Percentiles rank a stretch among this genome's conserved stretches.
phyloP scores from a whole-genome alignment of 768 basidiomycete genomes.

The Termitomyces sp. region DNA sequence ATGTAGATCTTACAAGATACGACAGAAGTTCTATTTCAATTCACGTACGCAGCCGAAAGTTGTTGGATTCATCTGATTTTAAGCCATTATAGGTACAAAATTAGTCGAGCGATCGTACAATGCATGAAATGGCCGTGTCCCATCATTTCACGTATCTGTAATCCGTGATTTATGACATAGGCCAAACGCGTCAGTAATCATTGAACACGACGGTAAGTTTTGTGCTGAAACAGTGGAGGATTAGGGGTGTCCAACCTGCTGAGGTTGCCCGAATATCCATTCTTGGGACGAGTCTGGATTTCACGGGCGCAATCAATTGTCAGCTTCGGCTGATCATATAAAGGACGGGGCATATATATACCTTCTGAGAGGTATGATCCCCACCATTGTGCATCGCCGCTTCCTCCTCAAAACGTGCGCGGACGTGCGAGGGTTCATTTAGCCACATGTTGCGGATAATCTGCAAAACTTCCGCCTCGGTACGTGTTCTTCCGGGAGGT shows the following conservation, averaged over 20 bases:
- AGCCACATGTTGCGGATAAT: not conserved
- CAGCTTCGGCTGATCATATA: not conserved
- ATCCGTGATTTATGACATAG: not conserved
- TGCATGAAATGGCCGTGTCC: no score
- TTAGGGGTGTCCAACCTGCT: not conserved
- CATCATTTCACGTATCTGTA: no score
- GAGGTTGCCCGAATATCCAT: not conserved
- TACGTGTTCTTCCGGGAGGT: not conserved
- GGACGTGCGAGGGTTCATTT: not conserved
- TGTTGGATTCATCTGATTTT: no score
- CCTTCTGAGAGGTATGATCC: not conserved
- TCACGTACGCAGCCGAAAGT: no score
- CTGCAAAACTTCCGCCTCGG: not conserved
- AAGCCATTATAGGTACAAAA: no score
- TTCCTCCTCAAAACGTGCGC: not conserved
- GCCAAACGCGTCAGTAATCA: not conserved
- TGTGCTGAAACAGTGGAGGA: not conserved
- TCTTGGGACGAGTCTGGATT: not conserved
- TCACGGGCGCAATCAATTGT: not conserved
- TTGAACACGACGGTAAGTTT: not conserved
- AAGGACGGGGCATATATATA: not conserved
- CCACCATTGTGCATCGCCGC: not conserved
- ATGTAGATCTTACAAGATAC: no score
- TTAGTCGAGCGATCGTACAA: no score
- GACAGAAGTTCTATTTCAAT: no score